Evolutionary conservation across 495 filamentous ascomycete species (phyloP).

Genomic region (Aspergillus biplanus): DNA sequence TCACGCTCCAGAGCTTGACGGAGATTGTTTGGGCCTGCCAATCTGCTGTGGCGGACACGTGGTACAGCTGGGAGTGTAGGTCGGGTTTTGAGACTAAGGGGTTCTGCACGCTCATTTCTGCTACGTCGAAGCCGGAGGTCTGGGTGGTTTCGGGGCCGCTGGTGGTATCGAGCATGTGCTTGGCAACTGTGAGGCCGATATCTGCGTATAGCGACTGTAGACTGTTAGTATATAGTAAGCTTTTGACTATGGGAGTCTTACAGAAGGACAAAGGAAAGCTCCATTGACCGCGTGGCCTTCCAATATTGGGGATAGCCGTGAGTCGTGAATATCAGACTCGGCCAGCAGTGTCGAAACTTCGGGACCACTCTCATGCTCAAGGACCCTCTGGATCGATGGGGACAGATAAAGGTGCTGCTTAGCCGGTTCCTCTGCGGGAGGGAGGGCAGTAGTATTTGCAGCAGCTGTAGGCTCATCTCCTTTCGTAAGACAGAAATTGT

Average conservation of each 20-base stretch:
- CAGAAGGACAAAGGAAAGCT: conserved; percentile 33
- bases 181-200: conserved; percentile 16
- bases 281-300: conserved; percentile 40
- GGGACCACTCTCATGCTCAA: conserved; percentile 9
- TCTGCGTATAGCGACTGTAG: conserved; percentile 17
- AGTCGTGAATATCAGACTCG: conserved; percentile 30
- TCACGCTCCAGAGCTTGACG: conserved; percentile 31
- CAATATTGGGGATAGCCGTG: conserved; percentile 18
- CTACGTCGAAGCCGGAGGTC: conserved; percentile 49
- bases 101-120: conserved; percentile 64
- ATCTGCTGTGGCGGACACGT: conserved; percentile 45
- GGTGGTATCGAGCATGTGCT: conserved; percentile 5
- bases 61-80: conserved; percentile 37
- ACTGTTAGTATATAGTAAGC: neutral
- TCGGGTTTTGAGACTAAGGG: conserved; percentile 58
- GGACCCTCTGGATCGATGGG: conserved; percentile 18
- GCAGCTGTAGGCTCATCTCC: neutral
- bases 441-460: no score
- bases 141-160: neutral
- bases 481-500: conserved; percentile 28
- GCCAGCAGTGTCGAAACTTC: conserved; percentile 1
- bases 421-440: neutral
- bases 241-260: conserved; percentile 19
- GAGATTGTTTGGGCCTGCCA: conserved; percentile 38
- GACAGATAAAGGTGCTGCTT: neutral